Evolutionary conservation across 805 yeast genomes (phyloP), one percentile per base, ranked within the genome.

Genomic region (Pichia deserticola): DNA sequence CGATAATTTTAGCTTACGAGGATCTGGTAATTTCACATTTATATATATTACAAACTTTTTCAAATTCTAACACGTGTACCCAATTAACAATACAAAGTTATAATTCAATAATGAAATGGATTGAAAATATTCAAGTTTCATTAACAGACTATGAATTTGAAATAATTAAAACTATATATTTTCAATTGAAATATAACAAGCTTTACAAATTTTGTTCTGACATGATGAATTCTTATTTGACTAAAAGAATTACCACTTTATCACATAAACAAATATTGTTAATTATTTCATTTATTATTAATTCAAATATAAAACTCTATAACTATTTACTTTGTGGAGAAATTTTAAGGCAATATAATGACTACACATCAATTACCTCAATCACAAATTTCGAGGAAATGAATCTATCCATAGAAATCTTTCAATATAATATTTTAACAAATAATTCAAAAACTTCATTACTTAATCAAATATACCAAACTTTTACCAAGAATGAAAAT

Each of bases 91-190:
- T 45, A 6, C 37, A 42, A 25, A 42, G 52, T 13, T 41, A 46
- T 34, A 13, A 36, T 5, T 15, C 28, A 8, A 47, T 50, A 11
- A 27, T 29, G 5, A 34, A 46, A 25, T 53, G 53, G 51, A 39
- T 49, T 12, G 10, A 33, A 6, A 13, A 7, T 5, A 36, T 12
- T n/a, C 38, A 38, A 27, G 15, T 3, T 30, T 7, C 28, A 8
- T 48, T 64, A 25, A 44, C 56, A 7, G 43, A 49, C 0, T 62
- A 61, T 51, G 77, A 74, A 48, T 44, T 54, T 28, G 62, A 62
- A 5, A 62, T 75, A 13, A 42, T 71, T 25, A 42, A 47, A 13
- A 51, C 54, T 25, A 43, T 66, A 0, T 34, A 63, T 4, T 49
- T 51, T 6, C 62, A 57, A 39, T 57, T 74, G 38, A 49, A 52